Conservation (phyloP, 192 early-diverging fungal genomes). For the Coemansia sp. region DNA sequence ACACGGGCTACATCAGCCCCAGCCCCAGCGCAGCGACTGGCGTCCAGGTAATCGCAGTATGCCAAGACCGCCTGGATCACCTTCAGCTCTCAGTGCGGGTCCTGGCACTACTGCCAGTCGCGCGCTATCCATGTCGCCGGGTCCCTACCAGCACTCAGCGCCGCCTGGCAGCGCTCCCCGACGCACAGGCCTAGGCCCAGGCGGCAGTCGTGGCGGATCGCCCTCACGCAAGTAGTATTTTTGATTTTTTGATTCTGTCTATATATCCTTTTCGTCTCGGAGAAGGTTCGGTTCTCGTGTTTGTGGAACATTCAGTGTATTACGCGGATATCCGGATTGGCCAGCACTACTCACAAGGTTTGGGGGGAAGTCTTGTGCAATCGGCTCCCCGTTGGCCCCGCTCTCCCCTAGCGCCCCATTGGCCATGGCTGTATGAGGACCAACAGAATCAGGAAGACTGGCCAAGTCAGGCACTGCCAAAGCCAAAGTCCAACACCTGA, state of each 20-base stretch:
- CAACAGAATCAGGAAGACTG: neutral
- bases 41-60: constrained; percentile 21
- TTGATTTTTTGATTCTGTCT: neutral
- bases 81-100: constrained; percentile 7
- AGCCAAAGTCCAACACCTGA: neutral
- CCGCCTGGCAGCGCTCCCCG: neutral
- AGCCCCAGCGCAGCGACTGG: constrained; percentile 35
- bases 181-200: constrained; percentile 15
- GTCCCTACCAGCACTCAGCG: constrained; percentile 13
- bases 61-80: constrained; percentile 21
- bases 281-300: neutral
- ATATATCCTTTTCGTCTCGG: neutral
- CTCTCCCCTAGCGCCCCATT: neutral
- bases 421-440: neutral
- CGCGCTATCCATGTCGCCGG: constrained; percentile 17
- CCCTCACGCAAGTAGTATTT: constrained; percentile 20
- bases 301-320: neutral
- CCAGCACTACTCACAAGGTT: too few species aligned
- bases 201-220: constrained; percentile 33
- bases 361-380: too few species aligned
- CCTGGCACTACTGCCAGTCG: constrained; percentile 3
- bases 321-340: constrained; percentile 2
- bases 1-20: neutral
- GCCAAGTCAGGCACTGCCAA: neutral
- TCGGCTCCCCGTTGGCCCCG: too few species aligned